Base-by-base conservation (phyloP, 805 yeast genomes). In the Lipomyces mesembrius region DNA sequence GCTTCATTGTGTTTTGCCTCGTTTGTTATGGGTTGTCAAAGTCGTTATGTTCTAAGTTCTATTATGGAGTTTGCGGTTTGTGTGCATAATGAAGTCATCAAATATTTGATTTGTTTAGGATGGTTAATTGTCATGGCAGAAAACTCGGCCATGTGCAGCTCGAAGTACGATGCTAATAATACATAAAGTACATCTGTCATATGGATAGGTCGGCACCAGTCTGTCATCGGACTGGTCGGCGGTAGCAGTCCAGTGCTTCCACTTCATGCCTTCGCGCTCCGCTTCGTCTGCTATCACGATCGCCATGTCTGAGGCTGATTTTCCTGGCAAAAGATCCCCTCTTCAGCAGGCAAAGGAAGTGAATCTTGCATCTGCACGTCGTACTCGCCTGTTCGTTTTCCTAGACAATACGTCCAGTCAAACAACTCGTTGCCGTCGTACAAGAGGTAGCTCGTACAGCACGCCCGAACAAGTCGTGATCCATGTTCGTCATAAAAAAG, bases 391-490 rank as follows among this genome's bases (percentile, higher is more conserved):
- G 64, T 56, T 14, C 64, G 37, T 14, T 60, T 55, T 17, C 61
- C 67, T 5, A 61, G 67, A n/a, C 67, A 61, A 58, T 64, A 60
- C 60, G 56, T 60, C 64, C 64, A 60, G 49, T 60, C 61, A 35
- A 64, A 64, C 11, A 64, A 55, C 25, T 49, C 32, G 49, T 57
- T 64, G 37, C 59, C 63, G 12, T 55, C 67, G 37, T 22, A 64
- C 39, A 59, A 59, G 22, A 59, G 7, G 2, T n/a, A 46, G 12
- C 55, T 43, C 17, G 60, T 53, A 4, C 39, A 54, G 52, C 49
- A 60, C 5, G 67, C 64, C 8, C 55, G 49, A 29, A 29, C 35
- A 29, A 46, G 25, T 60, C 67, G 34, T 27, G 60, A 32, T 60
- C 63, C 11, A 55, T 8, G 8, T 32, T 34, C 5, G 49, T 51